A percentile compares a stretch with the other conserved stretches of the same genome.
phyloP scores from a whole-genome alignment of 208 protist genomes.

The Histomonas meleagridis region DNA sequence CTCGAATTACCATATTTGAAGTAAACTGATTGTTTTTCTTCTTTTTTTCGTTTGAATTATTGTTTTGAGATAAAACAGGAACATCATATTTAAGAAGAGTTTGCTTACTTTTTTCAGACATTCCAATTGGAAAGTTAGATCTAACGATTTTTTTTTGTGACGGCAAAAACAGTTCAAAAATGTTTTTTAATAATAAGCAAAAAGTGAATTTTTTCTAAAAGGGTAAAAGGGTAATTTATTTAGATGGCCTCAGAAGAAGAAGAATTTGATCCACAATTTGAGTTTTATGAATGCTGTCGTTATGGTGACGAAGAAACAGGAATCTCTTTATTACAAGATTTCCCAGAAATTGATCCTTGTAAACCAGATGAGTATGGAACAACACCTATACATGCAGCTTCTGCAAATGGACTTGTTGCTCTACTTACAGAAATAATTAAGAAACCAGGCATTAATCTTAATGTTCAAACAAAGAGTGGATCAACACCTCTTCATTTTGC shows the following conservation, averaged over 20 bases:
- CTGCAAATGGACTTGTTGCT: background rate
- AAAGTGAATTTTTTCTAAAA: too few relatives aligned
- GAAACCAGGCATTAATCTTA: background rate
- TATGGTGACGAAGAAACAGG: background rate
- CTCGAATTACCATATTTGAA: slow-evolving; percentile 29
- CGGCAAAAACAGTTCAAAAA: too few relatives aligned
- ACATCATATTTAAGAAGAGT: slow-evolving; percentile 4
- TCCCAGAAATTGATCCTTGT: slow-evolving; percentile 15
- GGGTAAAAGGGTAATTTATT: too few relatives aligned
- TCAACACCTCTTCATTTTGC: background rate
- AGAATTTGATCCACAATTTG: background rate
- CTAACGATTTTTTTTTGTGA: too few relatives aligned
- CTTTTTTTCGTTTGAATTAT: background rate
- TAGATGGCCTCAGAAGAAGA: too few relatives aligned
- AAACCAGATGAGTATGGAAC: slow-evolving; percentile 14
- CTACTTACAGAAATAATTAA: background rate
- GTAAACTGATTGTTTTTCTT: too few relatives aligned
- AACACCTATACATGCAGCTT: background rate
- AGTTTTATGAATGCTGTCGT: background rate
- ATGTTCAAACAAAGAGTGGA: background rate
- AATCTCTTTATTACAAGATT: background rate
- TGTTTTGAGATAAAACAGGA: background rate
- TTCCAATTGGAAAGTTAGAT: too few relatives aligned
- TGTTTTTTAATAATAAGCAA: too few relatives aligned
- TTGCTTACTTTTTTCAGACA: background rate